These are phyloP conservation scores for Mycena crocata DNA, from an alignment of 768 basidiomycete species.

Conservation along the genomic window DNA sequence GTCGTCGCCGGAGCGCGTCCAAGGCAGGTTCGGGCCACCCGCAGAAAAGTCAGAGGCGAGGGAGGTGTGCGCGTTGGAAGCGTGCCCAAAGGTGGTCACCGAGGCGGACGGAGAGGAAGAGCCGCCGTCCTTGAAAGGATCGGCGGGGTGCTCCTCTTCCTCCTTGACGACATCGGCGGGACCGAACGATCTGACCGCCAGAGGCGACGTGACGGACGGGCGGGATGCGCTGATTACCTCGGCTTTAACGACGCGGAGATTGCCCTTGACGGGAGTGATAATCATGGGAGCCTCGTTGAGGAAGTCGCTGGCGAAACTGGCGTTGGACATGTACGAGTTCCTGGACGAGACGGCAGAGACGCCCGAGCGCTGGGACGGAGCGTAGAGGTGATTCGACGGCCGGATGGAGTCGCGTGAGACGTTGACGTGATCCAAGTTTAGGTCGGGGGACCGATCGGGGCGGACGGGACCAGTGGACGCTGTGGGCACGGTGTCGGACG, in stretches of 20 bases:
- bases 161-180: slow-evolving; percentile 73
- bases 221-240: slow-evolving; percentile 77
- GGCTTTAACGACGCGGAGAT: slow-evolving; percentile 79
- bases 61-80: slow-evolving; percentile 40
- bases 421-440: slow-evolving; percentile 73
- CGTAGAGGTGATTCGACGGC: slow-evolving; percentile 49
- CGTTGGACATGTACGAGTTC: slow-evolving; percentile 79
- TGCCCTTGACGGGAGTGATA: slow-evolving; percentile 73
- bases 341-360: slow-evolving; percentile 64
- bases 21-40: slow-evolving; percentile 54
- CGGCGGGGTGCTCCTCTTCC: slow-evolving; percentile 58
- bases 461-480: slow-evolving; percentile 62
- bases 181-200: slow-evolving; percentile 78
- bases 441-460: slow-evolving; percentile 69
- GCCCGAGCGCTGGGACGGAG: slow-evolving; percentile 66
- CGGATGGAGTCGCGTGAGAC: slow-evolving; percentile 66
- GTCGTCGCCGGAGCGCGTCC: slow-evolving; percentile 51
- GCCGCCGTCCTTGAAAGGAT: slow-evolving; percentile 75
- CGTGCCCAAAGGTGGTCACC: slow-evolving; percentile 53
- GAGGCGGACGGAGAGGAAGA: slow-evolving; percentile 55
- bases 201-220: slow-evolving; percentile 69
- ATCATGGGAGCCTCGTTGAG: slow-evolving; percentile 86
- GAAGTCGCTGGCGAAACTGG: slow-evolving; percentile 83
- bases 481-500: slow-evolving; percentile 45
- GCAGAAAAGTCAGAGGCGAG: slow-evolving; percentile 51